Evolutionary conservation across 768 basidiomycete species (phyloP).

Genomic region (Podaxis pistillaris): DNA sequence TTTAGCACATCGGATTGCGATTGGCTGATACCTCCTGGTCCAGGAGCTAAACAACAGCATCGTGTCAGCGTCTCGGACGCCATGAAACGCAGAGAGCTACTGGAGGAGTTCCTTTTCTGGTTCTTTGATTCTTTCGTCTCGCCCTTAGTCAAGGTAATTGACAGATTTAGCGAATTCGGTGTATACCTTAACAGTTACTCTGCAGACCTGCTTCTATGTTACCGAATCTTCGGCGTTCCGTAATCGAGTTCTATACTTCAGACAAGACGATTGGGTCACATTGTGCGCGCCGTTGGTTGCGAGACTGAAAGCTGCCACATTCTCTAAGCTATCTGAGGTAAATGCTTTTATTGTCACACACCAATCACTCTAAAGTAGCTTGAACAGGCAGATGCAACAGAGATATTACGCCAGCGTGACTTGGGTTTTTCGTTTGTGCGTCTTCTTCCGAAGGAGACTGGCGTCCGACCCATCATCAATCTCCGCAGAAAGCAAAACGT

Average conservation of each 20-base stretch:
- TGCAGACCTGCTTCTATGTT: constrained; percentile 88
- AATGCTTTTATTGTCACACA: constrained; percentile 14
- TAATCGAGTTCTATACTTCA: constrained; percentile 85
- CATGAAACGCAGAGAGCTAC: constrained; percentile 72
- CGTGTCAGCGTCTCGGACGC: constrained; percentile 65
- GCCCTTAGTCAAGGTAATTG: constrained; percentile 70
- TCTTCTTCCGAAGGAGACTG: constrained; percentile 90
- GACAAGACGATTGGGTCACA: constrained; percentile 90
- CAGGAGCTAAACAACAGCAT: constrained; percentile 34
- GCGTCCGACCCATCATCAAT: constrained; percentile 94
- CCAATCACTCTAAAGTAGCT: not conserved
- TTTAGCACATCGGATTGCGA: constrained; percentile 74
- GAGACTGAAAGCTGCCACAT: constrained; percentile 67
- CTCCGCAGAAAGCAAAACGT: constrained; percentile 49
- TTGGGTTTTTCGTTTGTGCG: constrained; percentile 87
- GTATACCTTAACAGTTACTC: not conserved
- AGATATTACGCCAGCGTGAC: constrained; percentile 65
- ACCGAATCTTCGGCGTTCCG: constrained; percentile 88
- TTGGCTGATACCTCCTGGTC: constrained; percentile 64
- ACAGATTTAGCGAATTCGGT: not conserved
- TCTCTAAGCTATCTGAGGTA: constrained; percentile 70
- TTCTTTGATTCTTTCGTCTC: constrained; percentile 85
- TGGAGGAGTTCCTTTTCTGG: constrained; percentile 94
- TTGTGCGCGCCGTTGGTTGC: constrained; percentile 81
- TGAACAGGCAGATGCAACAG: constrained; percentile 57